Conservation (phyloP, 805 yeast species). For the Yarrowia keelungensis region DNA sequence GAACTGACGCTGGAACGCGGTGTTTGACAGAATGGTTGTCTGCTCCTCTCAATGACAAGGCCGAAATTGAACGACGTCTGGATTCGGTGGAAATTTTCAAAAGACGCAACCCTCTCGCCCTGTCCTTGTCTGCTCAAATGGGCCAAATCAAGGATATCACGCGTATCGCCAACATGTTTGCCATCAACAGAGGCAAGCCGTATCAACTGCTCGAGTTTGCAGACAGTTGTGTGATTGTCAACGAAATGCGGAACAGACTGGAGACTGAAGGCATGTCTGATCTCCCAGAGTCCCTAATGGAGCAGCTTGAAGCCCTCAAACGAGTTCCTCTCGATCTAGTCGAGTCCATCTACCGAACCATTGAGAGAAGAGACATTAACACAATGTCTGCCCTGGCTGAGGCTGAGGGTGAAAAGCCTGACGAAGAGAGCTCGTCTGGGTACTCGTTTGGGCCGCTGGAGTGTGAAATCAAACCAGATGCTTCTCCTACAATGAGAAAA, state of each 20-base stretch:
- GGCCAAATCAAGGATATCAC: constrained; percentile 25
- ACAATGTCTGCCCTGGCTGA: not conserved
- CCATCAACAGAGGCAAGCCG: constrained; percentile 24
- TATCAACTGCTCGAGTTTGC: constrained; percentile 31
- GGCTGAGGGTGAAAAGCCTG: not conserved
- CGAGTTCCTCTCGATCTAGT: constrained; percentile 8
- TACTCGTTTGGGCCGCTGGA: constrained; percentile 13
- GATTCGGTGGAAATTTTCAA: constrained; percentile 56
- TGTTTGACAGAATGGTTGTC: constrained; percentile 81
- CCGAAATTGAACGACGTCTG: constrained; percentile 65
- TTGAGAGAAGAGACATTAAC: constrained; percentile 9
- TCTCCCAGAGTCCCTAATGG: constrained; percentile 24
- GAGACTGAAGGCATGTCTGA: not conserved
- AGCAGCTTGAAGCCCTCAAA: constrained; percentile 9
- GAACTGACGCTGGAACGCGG: constrained; percentile 82
- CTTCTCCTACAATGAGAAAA: constrained; percentile 41
- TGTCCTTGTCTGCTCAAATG: constrained; percentile 33
- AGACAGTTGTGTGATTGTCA: constrained; percentile 11
- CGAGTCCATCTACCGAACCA: not conserved
- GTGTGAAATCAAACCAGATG: constrained; percentile 43
- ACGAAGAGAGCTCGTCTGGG: not conserved
- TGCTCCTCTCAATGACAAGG: constrained; percentile 71
- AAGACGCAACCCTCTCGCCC: constrained; percentile 13
- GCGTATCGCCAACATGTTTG: constrained; percentile 29
- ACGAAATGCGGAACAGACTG: constrained; percentile 9